Conservation (phyloP, 257 asterid species). For the Solanum acaule region DNA sequence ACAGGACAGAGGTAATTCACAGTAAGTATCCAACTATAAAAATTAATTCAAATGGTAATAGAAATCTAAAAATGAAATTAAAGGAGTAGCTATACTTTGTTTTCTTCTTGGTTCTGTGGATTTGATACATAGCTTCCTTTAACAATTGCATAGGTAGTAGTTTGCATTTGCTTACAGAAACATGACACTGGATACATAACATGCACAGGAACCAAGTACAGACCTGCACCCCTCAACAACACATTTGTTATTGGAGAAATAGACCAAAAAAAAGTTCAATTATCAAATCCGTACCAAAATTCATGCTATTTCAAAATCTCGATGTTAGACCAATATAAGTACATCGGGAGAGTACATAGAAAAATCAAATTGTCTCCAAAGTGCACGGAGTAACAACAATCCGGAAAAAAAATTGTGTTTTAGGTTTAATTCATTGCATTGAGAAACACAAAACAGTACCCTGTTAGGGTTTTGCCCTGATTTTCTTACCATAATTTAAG, state of each 20-base stretch:
- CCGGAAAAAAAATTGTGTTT: not conserved
- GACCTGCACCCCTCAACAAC: slow-evolving; percentile 26
- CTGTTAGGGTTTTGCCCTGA: too few relatives aligned
- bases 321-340: not conserved
- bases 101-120: slow-evolving; percentile 24
- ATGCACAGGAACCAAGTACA: slow-evolving; percentile 26
- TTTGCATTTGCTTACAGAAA: slow-evolving; percentile 62
- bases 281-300: not conserved
- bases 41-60: not conserved
- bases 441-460: slow-evolving; percentile 6
- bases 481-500: too few relatives aligned
- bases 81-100: slow-evolving; percentile 8
- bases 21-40: not conserved
- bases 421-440: not conserved
- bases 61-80: not conserved
- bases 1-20: not conserved
- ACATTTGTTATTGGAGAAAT: not conserved
- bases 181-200: slow-evolving; percentile 23
- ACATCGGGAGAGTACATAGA: not conserved
- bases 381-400: not conserved
- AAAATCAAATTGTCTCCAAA: not conserved
- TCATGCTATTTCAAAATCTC: not conserved
- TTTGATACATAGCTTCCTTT: slow-evolving; percentile 66
- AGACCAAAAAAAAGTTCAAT: not conserved
- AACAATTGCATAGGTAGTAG: slow-evolving; percentile 52